Evolutionary conservation across 371 early-diverging fungal species (phyloP).

Genomic region (Coemansia linderi): DNA sequence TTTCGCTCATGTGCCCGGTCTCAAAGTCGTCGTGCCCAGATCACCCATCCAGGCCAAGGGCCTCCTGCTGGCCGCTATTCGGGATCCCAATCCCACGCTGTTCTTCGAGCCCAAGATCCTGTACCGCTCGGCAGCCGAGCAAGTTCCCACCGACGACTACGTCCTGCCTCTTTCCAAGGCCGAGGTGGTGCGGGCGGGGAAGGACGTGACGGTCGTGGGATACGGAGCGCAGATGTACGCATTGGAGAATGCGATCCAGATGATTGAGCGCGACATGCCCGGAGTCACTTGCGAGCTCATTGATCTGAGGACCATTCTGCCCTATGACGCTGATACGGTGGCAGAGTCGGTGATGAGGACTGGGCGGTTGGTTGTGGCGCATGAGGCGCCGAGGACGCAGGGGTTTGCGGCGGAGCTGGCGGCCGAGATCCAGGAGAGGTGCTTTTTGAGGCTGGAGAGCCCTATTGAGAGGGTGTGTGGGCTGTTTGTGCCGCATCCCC

Average conservation of each 20-base stretch:
- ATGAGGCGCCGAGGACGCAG: conserved; percentile 92
- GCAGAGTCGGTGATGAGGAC: conserved; percentile 94
- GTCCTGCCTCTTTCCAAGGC: conserved; percentile 92
- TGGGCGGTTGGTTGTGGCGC: conserved; percentile 90
- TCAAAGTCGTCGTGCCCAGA: conserved; percentile 93
- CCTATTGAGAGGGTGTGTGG: conserved; percentile 88
- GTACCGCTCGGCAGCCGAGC: conserved; percentile 95
- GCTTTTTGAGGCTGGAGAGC: conserved; percentile 80
- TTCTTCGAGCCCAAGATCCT: conserved; percentile 97
- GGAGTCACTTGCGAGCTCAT: conserved; percentile 92
- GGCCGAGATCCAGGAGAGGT: conserved; percentile 84
- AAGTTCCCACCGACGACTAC: conserved; percentile 93
- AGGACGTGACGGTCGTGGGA: conserved; percentile 90
- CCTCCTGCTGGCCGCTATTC: conserved; percentile 86
- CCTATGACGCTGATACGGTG: conserved; percentile 94
- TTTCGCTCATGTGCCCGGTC: conserved; percentile 94
- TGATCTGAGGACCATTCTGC: conserved; percentile 88
- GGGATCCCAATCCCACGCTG: conserved; percentile 92
- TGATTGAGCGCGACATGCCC: conserved; percentile 86
- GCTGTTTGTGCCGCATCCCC: conserved; percentile 95
- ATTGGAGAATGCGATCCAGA: conserved; percentile 85
- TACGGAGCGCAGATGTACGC: conserved; percentile 95
- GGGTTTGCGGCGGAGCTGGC: conserved; percentile 97
- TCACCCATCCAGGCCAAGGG: conserved; percentile 97
- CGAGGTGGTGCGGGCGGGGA: conserved; percentile 86